Base-by-base conservation (phyloP, 495 filamentous ascomycete genomes). In the Tirmania nivea region DNA sequence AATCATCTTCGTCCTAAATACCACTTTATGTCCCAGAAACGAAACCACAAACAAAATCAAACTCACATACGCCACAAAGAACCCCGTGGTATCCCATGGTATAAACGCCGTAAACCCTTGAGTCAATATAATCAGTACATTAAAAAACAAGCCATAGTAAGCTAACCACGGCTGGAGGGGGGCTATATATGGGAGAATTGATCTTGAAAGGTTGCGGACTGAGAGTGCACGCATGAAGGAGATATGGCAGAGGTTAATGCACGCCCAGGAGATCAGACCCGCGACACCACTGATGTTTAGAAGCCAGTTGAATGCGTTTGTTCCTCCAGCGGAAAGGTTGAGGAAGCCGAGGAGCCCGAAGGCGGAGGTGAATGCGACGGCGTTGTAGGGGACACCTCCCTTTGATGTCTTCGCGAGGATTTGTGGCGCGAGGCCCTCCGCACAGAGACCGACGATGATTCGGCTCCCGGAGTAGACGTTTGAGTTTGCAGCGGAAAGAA, bases 81-180 rank as follows among this genome's bases (percentile, higher is more conserved):
- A 76, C 10, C 66, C 59, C 49, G 61, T 48, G 8, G 71, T 68
- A 39, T 62, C 52, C 68, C 75, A 78, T 0, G 70, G 69, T 37
- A 75, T 69, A 60, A 71, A 78, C 0, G 69, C 57, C 8, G 69
- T 73, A 59, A 78, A 78, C 7, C 74, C 74, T 57, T 78, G 72
- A 8, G 73, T 76, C 10, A 78, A 19, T 52, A 71, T 76, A 54
- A 77, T 75, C 49, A 77, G 57, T 31, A 69, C 48, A 63, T 73
- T 74, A 67, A 76, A 76, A 48, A 72, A 67, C 17, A 77, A 65
- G 7, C 73, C 74, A 57, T 75, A 75, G 65, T 68, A 76, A 20
- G 69, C 68, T 53, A 65, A 63, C 56, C 59, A 74, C 8, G 70
- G 70, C 56, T 73, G 69, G 63, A 65, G 68, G 50, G 69, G 58